phyloP scores from a whole-genome alignment of 2,329 filamentous ascomycete species.

The Fusarium sp. region DNA sequence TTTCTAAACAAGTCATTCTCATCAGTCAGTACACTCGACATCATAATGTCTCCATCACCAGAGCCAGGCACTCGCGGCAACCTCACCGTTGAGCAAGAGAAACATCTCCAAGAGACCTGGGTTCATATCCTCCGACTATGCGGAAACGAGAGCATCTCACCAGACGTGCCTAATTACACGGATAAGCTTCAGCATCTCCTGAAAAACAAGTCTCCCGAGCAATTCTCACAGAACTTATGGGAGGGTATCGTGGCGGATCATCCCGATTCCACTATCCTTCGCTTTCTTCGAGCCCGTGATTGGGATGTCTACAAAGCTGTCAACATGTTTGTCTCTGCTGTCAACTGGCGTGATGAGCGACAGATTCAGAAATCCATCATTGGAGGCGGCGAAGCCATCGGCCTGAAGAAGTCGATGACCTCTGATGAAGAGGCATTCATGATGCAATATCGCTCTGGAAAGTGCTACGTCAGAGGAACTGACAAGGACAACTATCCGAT shows the following conservation, averaged over 20 bases:
- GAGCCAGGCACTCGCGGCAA: conserved; percentile 34
- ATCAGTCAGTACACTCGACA: conserved; percentile 11
- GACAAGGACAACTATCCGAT: conserved; percentile 52
- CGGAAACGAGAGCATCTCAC: conserved; percentile 1
- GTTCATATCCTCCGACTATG: conserved; percentile 31
- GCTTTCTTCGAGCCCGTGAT: conserved; percentile 54
- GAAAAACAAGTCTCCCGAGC: conserved; percentile 20
- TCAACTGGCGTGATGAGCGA: conserved; percentile 52
- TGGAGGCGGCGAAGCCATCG: conserved; percentile 49
- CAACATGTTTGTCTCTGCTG: conserved; percentile 52
- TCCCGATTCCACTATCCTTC: conserved; percentile 53
- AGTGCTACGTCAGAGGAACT: conserved; percentile 52
- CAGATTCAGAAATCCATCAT: conserved; percentile 49
- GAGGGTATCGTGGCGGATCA: conserved; percentile 44
- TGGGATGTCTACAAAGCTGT: conserved; percentile 54
- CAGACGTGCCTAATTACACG: background rate
- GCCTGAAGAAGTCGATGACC: conserved; percentile 33
- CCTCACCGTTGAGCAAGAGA: conserved; percentile 27
- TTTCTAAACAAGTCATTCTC: background rate
- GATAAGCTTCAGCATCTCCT: conserved; percentile 3
- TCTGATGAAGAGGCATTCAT: conserved; percentile 51
- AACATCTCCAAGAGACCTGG: conserved; percentile 33
- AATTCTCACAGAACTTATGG: conserved; percentile 27
- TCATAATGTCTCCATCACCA: conserved; percentile 18
- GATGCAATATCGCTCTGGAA: conserved; percentile 52